Conservation (phyloP, 495 filamentous ascomycete species). For the Arthonia radiata region DNA sequence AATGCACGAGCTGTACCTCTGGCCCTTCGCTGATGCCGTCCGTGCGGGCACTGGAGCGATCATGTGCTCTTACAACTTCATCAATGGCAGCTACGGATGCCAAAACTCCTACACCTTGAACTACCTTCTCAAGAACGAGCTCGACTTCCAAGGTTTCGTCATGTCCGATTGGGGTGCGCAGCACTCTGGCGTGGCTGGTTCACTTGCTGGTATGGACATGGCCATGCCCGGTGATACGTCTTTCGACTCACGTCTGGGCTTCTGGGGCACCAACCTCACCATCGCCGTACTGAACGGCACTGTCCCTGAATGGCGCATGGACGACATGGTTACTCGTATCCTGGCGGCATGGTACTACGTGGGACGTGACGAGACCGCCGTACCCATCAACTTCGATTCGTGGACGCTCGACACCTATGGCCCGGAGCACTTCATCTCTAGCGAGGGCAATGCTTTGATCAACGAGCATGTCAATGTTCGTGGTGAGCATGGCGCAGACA, state of each 20-base stretch:
- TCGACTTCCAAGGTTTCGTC: conserved; percentile 41
- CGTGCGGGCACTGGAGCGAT: conserved; percentile 35
- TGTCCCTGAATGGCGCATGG: conserved; percentile 70
- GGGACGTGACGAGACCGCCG: conserved; percentile 34
- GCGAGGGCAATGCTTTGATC: conserved; percentile 36
- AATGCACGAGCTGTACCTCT: conserved; percentile 50
- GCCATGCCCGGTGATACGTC: conserved; percentile 73
- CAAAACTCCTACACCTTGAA: conserved; percentile 38
- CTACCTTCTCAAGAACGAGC: conserved; percentile 41
- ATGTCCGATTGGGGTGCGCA: conserved; percentile 64
- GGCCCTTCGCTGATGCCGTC: conserved; percentile 49
- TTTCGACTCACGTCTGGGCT: conserved; percentile 49
- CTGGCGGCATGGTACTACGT: conserved; percentile 89
- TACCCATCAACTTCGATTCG: conserved; percentile 69
- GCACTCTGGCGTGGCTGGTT: conserved; percentile 53
- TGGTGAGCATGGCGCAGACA: conserved; percentile 40
- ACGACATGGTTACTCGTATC: conserved; percentile 83
- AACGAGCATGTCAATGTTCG: conserved; percentile 76
- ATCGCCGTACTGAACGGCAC: conserved; percentile 74
- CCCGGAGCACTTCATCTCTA: conserved; percentile 33
- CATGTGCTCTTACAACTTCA: conserved; percentile 55
- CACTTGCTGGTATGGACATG: conserved; percentile 80
- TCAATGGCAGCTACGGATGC: conserved; percentile 46
- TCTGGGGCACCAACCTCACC: conserved; percentile 73
- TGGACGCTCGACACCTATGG: conserved; percentile 64